Conservation (phyloP, 345 rosid species). For the Tarenaya hassleriana region DNA sequence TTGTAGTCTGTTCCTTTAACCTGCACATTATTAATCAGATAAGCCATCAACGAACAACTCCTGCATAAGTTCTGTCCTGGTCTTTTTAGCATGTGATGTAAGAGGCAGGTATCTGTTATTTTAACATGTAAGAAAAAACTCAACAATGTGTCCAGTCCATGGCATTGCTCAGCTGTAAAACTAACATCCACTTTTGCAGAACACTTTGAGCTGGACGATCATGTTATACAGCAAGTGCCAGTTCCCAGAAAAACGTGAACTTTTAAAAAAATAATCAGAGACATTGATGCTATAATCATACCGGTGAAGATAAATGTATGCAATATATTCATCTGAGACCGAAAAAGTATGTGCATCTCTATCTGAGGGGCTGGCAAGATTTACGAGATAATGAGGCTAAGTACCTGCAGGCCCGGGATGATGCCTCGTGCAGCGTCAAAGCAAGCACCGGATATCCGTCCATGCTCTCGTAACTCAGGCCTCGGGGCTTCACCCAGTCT, state of each 20-base stretch:
- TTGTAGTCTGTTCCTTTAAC: constrained; percentile 63
- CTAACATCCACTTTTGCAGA: constrained; percentile 16
- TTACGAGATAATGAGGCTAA: background rate
- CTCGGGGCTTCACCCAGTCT: constrained; percentile 69
- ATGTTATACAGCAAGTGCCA: constrained; percentile 29
- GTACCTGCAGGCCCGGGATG: constrained; percentile 50
- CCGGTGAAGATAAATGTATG: constrained; percentile 2
- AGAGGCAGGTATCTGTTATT: constrained; percentile 14
- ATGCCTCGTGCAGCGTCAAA: constrained; percentile 69
- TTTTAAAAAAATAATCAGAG: background rate
- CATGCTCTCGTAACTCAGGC: constrained; percentile 58
- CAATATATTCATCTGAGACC: background rate
- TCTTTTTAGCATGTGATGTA: constrained; percentile 21
- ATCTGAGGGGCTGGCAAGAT: background rate
- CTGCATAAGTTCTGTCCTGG: background rate
- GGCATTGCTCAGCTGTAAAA: constrained; percentile 26
- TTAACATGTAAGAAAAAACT: constrained; percentile 16
- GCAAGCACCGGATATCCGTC: constrained; percentile 68
- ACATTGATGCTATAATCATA: constrained; percentile 7
- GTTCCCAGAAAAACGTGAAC: background rate
- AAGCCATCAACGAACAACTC: no score
- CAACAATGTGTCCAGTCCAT: constrained; percentile 20
- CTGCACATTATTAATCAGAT: constrained; percentile 10
- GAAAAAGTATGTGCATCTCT: background rate
- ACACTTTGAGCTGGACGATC: constrained; percentile 14